These are phyloP conservation scores for Hyaloscypha finlandica DNA, from an alignment of 495 filamentous ascomycete genomes.

Conservation along the genomic window DNA sequence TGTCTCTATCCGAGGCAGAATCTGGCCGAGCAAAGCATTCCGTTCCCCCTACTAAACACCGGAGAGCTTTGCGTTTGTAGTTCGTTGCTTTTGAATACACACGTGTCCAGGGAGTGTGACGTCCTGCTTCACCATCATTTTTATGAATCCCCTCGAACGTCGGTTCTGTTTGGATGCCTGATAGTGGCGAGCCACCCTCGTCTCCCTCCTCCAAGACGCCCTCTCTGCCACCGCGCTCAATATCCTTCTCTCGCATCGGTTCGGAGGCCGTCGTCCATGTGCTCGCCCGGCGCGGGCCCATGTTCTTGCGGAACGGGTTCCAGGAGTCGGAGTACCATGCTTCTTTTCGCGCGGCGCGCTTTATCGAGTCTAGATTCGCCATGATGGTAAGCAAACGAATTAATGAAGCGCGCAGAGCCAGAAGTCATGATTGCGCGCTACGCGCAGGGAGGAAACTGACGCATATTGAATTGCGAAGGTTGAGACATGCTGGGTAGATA, in stretches of 20 bases:
- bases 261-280: constrained; percentile 8
- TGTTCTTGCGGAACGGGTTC: constrained; percentile 30
- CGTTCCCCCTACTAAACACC: neutral
- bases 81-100: neutral
- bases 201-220: neutral
- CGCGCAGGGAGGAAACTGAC: constrained; percentile 25
- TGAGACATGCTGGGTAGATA: constrained; percentile 13
- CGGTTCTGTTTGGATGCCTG: constrained; percentile 17
- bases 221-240: constrained; percentile 9
- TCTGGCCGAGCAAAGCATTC: constrained; percentile 12
- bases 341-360: constrained; percentile 32
- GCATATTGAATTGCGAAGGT: constrained; percentile 28
- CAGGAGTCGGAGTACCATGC: constrained; percentile 32
- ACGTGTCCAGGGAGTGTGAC: too few relatives aligned
- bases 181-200: constrained; percentile 12
- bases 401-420: constrained; percentile 11
- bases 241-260: constrained; percentile 10
- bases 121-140: too few relatives aligned
- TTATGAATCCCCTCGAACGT: too few relatives aligned
- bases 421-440: constrained; percentile 10
- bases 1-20: constrained; percentile 3
- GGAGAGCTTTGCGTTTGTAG: constrained; percentile 4
- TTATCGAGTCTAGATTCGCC: constrained; percentile 22
- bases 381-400: constrained; percentile 23
- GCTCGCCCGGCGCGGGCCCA: constrained; percentile 5